Percentiles rank a stretch among this genome's conserved stretches.
Evolutionary conservation across 1,139 yeast species (phyloP).

Genomic region (Kurtzmaniella natalensis): DNA sequence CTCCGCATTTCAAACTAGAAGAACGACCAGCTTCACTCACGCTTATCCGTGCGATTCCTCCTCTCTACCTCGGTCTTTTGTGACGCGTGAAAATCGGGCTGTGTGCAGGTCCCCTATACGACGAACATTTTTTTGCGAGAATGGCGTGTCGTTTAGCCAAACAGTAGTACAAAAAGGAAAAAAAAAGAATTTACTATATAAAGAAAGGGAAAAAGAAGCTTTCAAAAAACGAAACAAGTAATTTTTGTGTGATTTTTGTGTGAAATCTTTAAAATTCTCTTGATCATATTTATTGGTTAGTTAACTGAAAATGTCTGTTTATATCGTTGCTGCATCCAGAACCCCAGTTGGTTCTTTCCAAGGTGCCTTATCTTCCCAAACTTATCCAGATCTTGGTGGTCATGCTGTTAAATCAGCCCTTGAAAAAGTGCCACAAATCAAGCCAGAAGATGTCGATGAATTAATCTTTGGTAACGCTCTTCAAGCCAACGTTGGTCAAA

Average conservation of each 20-base stretch:
- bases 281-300: background rate
- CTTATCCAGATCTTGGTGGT: conserved; percentile 83
- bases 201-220: background rate
- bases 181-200: background rate
- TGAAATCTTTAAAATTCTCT: background rate
- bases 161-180: background rate
- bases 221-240: no score
- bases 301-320: conserved; percentile 47
- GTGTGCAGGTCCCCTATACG: no score
- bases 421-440: conserved; percentile 75
- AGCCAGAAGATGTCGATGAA: conserved; percentile 80
- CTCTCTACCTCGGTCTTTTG: no score
- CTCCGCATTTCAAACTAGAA: no score
- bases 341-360: conserved; percentile 95
- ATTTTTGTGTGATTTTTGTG: no score
- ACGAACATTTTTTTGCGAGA: no score
- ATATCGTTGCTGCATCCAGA: conserved; percentile 87
- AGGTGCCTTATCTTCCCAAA: conserved; percentile 70
- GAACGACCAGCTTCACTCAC: no score
- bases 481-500: conserved; percentile 94
- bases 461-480: conserved; percentile 89
- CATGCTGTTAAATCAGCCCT: conserved; percentile 89
- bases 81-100: no score
- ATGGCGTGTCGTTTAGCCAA: no score
- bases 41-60: no score